Base-by-base conservation (phyloP, 768 basidiomycete genomes). In the Russula emetica region DNA sequence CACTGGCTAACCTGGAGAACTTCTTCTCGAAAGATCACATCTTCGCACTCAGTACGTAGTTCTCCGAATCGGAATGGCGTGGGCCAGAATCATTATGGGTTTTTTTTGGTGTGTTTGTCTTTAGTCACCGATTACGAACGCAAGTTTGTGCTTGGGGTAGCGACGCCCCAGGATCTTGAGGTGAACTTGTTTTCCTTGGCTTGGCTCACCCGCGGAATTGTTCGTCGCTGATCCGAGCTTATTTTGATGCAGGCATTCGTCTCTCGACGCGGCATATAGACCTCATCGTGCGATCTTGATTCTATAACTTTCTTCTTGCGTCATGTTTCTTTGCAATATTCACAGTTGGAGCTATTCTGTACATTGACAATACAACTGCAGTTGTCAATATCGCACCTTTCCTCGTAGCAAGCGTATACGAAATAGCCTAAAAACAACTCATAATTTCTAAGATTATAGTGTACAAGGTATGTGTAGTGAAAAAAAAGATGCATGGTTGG, bases 101-200 rank as follows among this genome's bases (percentile, higher is more conserved):
- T 51, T 9, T 30, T 56, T 34, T 34, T 11, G n/a, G n/a, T n/a
- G n/a, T 2, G 10, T 34, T 11, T 38, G 7, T 40, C 58, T 22
- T n/a, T 66, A 94, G 94, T 96, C 42, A 95, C 94, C 5, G 94
- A 97, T 74, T 75, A 77, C 52, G 80, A 80, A 57, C 84, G 90
- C 61, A 92, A 92, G 71, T 94, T 94, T 63, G 90, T 94, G 4
- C 80, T 93, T 18, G 92, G 80, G 1, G 85, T 94, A 0, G 91
- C 88, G 1, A 94, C 92, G 22, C 71, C 77, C 20, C 85, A 92
- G 32, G 92, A 94, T 71, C 76, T 94, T 22, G 83, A 90, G 71
- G 76, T 75, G 34, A 67, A 28, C 7, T 22, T 51, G 5, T 30
- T 28, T 32, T 55, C 8, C 30, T 8, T 44, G 8, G 18, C 22